A percentile compares a stretch with the other conserved stretches of the same genome.
Conservation (phyloP, 805 yeast genomes). For the Cyberlindnera euphorbiae region DNA sequence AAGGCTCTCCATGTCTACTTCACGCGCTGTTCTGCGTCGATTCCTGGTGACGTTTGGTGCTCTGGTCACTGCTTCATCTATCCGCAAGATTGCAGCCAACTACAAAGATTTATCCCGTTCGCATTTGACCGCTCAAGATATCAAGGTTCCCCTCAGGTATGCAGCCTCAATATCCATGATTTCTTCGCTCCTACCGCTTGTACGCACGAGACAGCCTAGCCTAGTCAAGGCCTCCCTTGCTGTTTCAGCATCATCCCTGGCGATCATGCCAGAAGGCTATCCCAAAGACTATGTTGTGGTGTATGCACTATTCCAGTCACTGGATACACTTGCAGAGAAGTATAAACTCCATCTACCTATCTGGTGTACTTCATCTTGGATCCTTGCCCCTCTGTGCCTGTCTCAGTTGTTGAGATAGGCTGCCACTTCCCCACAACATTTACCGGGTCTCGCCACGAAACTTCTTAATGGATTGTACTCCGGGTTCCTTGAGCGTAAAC, state of each 20-base stretch:
- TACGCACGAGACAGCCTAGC: slow-evolving; percentile 3
- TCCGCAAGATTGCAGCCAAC: slow-evolving; percentile 4
- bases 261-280: slow-evolving; percentile 13
- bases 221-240: background rate
- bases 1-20: too few species aligned
- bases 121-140: background rate
- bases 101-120: slow-evolving; percentile 1
- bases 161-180: too few species aligned
- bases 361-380: slow-evolving; percentile 10
- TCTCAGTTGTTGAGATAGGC: slow-evolving; percentile 16
- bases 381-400: slow-evolving; percentile 14
- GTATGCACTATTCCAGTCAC: slow-evolving; percentile 12
- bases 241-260: slow-evolving; percentile 5
- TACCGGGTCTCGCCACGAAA: slow-evolving; percentile 9
- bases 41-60: slow-evolving; percentile 12
- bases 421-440: slow-evolving; percentile 13
- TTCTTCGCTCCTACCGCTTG: slow-evolving; percentile 5
- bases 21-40: slow-evolving; percentile 8
- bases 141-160: slow-evolving; percentile 1
- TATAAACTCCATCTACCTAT: background rate
- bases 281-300: slow-evolving; percentile 13
- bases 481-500: slow-evolving; percentile 16
- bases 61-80: slow-evolving; percentile 4
- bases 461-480: slow-evolving; percentile 5
- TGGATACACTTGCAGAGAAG: slow-evolving; percentile 9